phyloP scores from a whole-genome alignment of 306 rosid species.

The Pachyrhizus erosus region DNA sequence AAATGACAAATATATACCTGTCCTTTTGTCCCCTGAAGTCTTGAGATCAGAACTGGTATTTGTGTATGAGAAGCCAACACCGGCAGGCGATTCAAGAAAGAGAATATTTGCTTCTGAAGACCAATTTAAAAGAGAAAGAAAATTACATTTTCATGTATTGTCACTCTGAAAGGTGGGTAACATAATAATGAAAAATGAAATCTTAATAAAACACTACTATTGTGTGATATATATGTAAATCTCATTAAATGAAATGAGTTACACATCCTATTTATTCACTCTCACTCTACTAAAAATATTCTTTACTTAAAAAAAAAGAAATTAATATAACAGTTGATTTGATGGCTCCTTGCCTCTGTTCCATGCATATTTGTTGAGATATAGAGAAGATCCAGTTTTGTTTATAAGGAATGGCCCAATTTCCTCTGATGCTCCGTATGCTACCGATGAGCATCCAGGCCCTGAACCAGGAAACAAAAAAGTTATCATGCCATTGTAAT shows the following conservation, averaged over 20 bases:
- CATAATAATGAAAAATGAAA: neutral
- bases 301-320: neutral
- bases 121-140: neutral
- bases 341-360: too few relatives aligned
- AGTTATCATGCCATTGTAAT: neutral
- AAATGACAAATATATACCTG: slow-evolving; percentile 51
- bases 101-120: slow-evolving; percentile 76
- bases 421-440: slow-evolving; percentile 95
- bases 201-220: neutral
- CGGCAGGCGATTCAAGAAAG: slow-evolving; percentile 92
- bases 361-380: slow-evolving; percentile 75
- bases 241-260: neutral
- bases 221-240: neutral
- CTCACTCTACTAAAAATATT: neutral
- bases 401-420: slow-evolving; percentile 83
- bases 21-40: slow-evolving; percentile 74
- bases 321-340: too few relatives aligned
- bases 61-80: slow-evolving; percentile 92
- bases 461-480: slow-evolving; percentile 52
- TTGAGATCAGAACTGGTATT: slow-evolving; percentile 76
- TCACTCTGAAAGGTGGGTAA: neutral
- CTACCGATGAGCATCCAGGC: slow-evolving; percentile 90
- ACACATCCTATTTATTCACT: neutral
- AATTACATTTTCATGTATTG: neutral
- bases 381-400: slow-evolving; percentile 68